Base-by-base conservation (phyloP, 2,329 filamentous ascomycete species). In the Colletotrichum salicis region DNA sequence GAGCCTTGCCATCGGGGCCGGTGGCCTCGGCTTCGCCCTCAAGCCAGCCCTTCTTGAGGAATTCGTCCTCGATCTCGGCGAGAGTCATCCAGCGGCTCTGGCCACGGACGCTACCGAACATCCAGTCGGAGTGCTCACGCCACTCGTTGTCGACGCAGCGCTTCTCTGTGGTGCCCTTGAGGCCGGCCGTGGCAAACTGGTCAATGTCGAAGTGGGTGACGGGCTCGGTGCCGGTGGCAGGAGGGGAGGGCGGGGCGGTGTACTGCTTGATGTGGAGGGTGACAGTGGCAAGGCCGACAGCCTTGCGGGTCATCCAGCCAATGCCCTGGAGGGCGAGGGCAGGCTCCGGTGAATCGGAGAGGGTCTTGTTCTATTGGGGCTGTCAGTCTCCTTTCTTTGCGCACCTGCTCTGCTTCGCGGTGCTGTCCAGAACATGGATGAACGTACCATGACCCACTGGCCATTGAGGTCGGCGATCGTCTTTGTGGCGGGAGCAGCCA, bases 91-190 rank as follows among this genome's bases (percentile, higher is more conserved):
- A 90, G 57, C 84, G 82, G 55, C 87, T 89, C 72, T 86, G 86
- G 69, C 92, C 93, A 63, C 85, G 84, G 73, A 96, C 87, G 67
- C 83, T 84, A 70, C 95, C 95, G 80, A 97, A 97, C 75, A 97
- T 88, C 86, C 91, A 91, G 85, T 97, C 94, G 29, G 84, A 84
- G 84, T 95, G 93, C 74, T 89, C 87, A 76, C 92, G 91, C 75
- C 76, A 80, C 65, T 76, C 76, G 79, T 81, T 78, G 83, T 90
- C 88, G 64, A 88, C 77, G 78, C 84, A 87, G 70, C 89, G 88
- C 74, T 81, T 80, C 85, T 90, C 89, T 54, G 84, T 78, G 61
- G 85, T 95, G 76, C 90, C 91, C 78, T 89, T 89, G 74, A 97
- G 85, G 67, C 91, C 92, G 71, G 91, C 94, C 10, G 92, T 93